A percentile compares a stretch with the other conserved stretches of the same genome.
Conservation (phyloP, 176 grass and related monocot species). For the Puya raimondii region DNA sequence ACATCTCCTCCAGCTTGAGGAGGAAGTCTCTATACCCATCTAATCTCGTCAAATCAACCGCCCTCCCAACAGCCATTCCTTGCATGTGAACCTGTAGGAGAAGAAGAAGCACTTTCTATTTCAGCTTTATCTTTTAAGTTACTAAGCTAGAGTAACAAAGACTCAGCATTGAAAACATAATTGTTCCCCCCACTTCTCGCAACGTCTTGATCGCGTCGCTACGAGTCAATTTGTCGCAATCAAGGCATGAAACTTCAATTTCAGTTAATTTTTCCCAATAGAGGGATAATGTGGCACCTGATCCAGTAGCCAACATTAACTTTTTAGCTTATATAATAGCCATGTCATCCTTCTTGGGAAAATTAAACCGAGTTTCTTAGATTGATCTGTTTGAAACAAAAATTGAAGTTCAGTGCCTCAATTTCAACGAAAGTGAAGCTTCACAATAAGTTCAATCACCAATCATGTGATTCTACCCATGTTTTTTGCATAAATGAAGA, state of each 20-base stretch:
- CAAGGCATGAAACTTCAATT: no score
- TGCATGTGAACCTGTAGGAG: conserved; percentile 74
- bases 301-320: background rate
- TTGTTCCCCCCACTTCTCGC: no score
- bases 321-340: background rate
- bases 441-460: no score
- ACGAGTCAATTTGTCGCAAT: no score
- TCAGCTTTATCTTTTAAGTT: background rate
- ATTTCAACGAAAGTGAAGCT: no score
- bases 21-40: conserved; percentile 49
- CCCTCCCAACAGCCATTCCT: conserved; percentile 85
- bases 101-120: conserved; percentile 19
- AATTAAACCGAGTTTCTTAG: no score
- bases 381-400: no score
- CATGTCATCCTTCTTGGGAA: no score
- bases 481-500: background rate
- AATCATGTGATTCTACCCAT: background rate
- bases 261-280: no score
- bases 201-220: no score
- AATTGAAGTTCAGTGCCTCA: no score
- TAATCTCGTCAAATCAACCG: conserved; percentile 78
- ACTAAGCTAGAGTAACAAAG: background rate
- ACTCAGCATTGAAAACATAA: background rate
- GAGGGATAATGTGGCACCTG: no score
- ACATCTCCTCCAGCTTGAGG: conserved; percentile 74